These are phyloP conservation scores for Pestalotiopsis sp. DNA, from an alignment of 2,329 filamentous ascomycete genomes.

Conservation along the genomic window DNA sequence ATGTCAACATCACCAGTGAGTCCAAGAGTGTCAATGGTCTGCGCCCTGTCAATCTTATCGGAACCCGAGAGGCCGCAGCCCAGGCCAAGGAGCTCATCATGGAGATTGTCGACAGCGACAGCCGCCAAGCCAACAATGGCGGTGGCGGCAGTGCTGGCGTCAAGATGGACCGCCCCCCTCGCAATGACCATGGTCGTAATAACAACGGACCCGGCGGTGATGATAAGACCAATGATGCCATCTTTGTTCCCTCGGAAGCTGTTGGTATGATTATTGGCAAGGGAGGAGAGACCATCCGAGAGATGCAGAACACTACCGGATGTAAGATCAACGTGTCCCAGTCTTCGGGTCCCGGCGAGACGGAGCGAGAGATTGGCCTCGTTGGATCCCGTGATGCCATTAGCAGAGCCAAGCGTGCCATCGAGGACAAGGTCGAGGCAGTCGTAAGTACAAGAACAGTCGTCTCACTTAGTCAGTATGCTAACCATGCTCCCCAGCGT, in stretches of 20 bases:
- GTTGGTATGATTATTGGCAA: conserved; percentile 98
- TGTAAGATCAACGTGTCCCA: conserved; percentile 96
- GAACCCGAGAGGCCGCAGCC: conserved; percentile 71
- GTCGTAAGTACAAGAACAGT: conserved; percentile 61
- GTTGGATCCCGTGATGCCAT: conserved; percentile 79
- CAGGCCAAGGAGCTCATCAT: conserved; percentile 86
- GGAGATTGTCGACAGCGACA: conserved; percentile 93
- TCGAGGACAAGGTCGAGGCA: conserved; percentile 89
- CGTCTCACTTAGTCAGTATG: neutral
- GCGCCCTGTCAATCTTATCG: conserved; percentile 88
- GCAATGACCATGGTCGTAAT: conserved; percentile 42
- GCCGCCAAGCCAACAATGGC: conserved; percentile 47
- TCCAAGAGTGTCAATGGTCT: conserved; percentile 90
- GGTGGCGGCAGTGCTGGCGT: conserved; percentile 37
- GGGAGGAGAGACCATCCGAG: conserved; percentile 89
- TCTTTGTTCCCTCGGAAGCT: conserved; percentile 85
- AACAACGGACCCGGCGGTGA: conserved; percentile 38
- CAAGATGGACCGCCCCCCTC: conserved; percentile 29
- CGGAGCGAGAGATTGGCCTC: conserved; percentile 83
- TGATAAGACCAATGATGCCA: conserved; percentile 79
- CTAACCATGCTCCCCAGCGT: conserved; percentile 41
- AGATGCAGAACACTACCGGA: conserved; percentile 84
- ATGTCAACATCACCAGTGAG: conserved; percentile 93
- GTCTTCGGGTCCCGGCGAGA: conserved; percentile 74
- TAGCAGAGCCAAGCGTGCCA: conserved; percentile 77